Percentiles rank a stretch among this genome's conserved stretches.
phyloP scores from a whole-genome alignment of 2,329 filamentous ascomycete species.

The Stagonosporopsis rhizophila region DNA sequence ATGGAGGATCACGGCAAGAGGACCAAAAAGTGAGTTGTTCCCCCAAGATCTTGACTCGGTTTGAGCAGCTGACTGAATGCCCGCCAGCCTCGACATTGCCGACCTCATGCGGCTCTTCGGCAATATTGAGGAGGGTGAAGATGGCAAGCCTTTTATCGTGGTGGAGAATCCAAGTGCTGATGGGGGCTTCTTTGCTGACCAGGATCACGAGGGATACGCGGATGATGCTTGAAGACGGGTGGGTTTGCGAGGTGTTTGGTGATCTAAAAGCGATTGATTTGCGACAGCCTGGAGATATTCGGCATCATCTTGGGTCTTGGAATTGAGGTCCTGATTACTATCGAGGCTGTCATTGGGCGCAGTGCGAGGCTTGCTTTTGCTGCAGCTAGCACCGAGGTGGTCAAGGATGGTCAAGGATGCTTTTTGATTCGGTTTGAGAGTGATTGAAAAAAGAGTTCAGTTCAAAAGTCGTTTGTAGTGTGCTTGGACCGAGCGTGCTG shows the following conservation, averaged over 20 bases:
- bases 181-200: conserved; percentile 42
- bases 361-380: conserved; percentile 18
- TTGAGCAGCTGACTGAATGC: conserved; percentile 14
- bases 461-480: too few relatives aligned
- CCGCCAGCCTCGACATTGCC: conserved; percentile 38
- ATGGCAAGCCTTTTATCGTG: conserved; percentile 53
- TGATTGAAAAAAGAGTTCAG: not conserved
- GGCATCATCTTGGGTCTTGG: not conserved
- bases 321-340: conserved; percentile 18
- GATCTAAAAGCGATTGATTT: not conserved
- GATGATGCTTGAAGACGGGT: conserved; percentile 33
- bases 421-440: not conserved
- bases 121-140: conserved; percentile 46
- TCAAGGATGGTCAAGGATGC: too few relatives aligned
- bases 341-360: conserved; percentile 22
- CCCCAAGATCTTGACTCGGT: not conserved
- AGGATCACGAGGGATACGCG: conserved; percentile 43
- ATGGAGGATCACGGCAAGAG: conserved; percentile 51
- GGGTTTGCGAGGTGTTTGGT: not conserved
- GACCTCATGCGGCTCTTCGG: conserved; percentile 59
- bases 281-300: conserved; percentile 1
- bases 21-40: conserved; percentile 34
- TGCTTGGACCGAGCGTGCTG: too few relatives aligned
- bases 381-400: conserved; percentile 16
- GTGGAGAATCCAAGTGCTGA: conserved; percentile 42